Base-by-base conservation (phyloP, 108 stramenopile species). In the Mayamaea pseudoterrestris region DNA sequence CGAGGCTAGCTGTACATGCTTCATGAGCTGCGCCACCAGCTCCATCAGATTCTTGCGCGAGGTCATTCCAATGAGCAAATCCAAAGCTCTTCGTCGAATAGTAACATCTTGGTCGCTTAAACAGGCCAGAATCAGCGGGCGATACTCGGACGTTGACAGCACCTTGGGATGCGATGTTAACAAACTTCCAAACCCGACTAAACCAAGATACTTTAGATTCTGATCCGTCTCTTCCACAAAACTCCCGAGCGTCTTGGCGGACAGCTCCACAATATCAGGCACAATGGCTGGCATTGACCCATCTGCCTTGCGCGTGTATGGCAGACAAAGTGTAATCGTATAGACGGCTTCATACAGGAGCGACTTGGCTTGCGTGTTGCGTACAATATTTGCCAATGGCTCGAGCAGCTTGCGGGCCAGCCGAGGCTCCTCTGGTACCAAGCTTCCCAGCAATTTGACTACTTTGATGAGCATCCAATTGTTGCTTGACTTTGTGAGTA, bases 401-500 rank as follows among this genome's bases (percentile, higher is more conserved):
- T 97, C 98, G 32, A 99, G 70, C 20, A 99, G 64, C 61, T 99
- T 99, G 18, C 98, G 68, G 13, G 98, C 98, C 61, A 99, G 69
- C 17, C 98, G 64, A 8, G 98, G 98, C 63, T 99, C 98, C 65
- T 98, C 93, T 20, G 90, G 73, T 0, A 99, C 95, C 21, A 99
- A 62, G 12, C 88, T 73, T 16, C 94, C 93, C 50, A 99, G 50
- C 23, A 99, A 76, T 60, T 99, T 99, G 36, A 97, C 95, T 4
- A 99, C 93, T 73, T 99, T 99, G 73, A 99, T 99, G 27, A 99
- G 76, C 98, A 99, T 99, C 98, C 98, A 99, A 64, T 99, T 99
- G 66, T 99, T 99, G 52, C 76, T 76, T 6, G 83, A 82, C 32
- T 78, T 78, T 14, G 93, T 98, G 30, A 99, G 58, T 13, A 99